Percentiles rank a stretch among this genome's conserved stretches.
These are phyloP conservation scores for Flaveria floridana DNA, from an alignment of 140 eudicot genomes.

Conservation along the genomic window DNA sequence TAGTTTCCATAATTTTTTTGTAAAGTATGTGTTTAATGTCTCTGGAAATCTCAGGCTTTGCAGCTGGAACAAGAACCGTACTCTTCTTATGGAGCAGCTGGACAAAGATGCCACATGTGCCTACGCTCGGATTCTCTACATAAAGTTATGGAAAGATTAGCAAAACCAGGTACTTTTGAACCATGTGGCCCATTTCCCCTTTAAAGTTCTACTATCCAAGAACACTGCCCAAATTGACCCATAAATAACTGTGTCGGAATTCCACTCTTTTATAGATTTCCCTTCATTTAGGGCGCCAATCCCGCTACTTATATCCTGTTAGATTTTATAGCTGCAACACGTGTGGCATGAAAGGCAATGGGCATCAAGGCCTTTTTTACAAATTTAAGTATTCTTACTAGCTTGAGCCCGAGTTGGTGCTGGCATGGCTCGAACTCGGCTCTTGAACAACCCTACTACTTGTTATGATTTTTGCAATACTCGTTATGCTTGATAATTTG, in stretches of 20 bases:
- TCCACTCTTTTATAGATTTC: no score
- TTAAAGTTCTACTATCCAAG: neutral
- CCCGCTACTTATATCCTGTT: neutral
- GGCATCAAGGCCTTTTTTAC: neutral
- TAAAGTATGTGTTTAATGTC: neutral
- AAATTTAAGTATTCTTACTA: neutral
- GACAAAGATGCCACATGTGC: constrained; percentile 95
- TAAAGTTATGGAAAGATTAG: constrained; percentile 81
- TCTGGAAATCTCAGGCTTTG: constrained; percentile 57
- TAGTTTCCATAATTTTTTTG: neutral
- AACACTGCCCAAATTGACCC: neutral
- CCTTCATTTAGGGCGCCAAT: no score
- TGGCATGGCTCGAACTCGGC: no score
- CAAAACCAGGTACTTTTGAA: constrained; percentile 67
- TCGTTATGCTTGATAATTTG: neutral
- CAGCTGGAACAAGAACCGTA: constrained; percentile 83
- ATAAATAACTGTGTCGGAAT: neutral
- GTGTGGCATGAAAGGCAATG: neutral
- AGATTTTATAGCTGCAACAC: neutral
- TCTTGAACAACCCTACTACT: no score
- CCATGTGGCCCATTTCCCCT: neutral
- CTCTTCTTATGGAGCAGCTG: constrained; percentile 50
- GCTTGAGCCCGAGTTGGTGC: no score
- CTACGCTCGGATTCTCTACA: constrained; percentile 75
- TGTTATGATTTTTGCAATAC: neutral